Conservation (phyloP, 306 rosid species). For the Arachis hypogaea region DNA sequence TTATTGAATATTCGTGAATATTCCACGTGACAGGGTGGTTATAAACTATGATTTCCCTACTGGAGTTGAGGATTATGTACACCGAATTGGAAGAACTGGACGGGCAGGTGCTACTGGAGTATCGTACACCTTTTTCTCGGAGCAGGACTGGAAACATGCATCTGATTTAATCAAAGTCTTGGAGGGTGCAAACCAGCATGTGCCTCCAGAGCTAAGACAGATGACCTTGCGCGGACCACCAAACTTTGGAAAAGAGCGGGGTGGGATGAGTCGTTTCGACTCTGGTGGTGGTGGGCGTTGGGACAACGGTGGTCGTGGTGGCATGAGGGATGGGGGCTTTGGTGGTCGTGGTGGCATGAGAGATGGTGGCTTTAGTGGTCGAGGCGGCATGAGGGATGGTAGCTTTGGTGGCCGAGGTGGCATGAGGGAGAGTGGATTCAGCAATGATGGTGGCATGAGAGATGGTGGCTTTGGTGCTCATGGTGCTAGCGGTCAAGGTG, state of each 20-base stretch:
- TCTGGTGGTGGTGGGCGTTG: constrained; percentile 70
- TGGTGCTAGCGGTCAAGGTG: constrained; percentile 58
- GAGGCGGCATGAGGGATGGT: constrained; percentile 67
- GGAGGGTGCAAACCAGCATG: constrained; percentile 96
- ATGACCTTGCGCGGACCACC: constrained; percentile 85
- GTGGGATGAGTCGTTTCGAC: constrained; percentile 66
- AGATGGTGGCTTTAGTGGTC: constrained; percentile 54
- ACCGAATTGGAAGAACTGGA: constrained; percentile 97
- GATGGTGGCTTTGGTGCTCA: constrained; percentile 31
- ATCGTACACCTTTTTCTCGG: constrained; percentile 90
- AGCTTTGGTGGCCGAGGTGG: constrained; percentile 76
- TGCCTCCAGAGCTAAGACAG: constrained; percentile 86
- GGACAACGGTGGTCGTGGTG: constrained; percentile 67
- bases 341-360: constrained; percentile 59
- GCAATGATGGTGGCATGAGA: constrained; percentile 32
- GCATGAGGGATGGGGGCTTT: constrained; percentile 44
- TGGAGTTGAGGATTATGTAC: constrained; percentile 96
- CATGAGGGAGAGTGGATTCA: constrained; percentile 47
- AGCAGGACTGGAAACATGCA: constrained; percentile 97
- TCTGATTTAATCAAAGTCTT: constrained; percentile 89
- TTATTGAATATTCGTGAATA: not conserved
- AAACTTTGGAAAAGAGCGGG: constrained; percentile 77
- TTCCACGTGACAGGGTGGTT: constrained; percentile 70
- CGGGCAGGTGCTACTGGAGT: constrained; percentile 98
- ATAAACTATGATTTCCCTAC: constrained; percentile 97